Percentiles rank a stretch among this genome's conserved stretches.
These are phyloP conservation scores for Proliferodiscus dingleyae DNA, from an alignment of 2,329 filamentous ascomycete genomes.

Conservation along the genomic window DNA sequence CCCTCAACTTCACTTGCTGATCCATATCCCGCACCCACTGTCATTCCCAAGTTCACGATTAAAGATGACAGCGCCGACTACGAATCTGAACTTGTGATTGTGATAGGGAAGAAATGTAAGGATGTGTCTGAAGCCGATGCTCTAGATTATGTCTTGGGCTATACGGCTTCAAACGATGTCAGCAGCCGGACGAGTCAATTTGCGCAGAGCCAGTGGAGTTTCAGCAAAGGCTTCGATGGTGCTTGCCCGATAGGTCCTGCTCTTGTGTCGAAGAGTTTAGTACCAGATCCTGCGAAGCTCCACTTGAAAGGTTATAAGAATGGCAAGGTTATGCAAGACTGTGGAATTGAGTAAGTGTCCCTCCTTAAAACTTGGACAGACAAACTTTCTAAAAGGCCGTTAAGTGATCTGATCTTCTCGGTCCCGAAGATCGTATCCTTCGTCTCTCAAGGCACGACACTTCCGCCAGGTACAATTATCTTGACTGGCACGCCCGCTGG, in stretches of 20 bases:
- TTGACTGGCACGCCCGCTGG: conserved; percentile 13
- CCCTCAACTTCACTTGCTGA: conserved; percentile 22
- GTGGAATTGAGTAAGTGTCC: conserved; percentile 35
- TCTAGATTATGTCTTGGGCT: conserved; percentile 48
- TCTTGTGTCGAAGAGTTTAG: conserved; percentile 40
- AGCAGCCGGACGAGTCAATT: conserved; percentile 47
- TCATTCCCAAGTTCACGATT: conserved; percentile 42
- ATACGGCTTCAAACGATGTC: conserved; percentile 53
- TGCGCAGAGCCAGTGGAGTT: conserved; percentile 45
- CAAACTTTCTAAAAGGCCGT: too few species aligned
- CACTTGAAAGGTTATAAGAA: conserved; percentile 44
- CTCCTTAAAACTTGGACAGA: too few species aligned
- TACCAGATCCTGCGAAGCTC: conserved; percentile 40
- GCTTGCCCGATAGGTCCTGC: conserved; percentile 46
- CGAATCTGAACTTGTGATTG: conserved; percentile 46
- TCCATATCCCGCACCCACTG: conserved; percentile 33
- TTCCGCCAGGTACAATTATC: conserved; percentile 12
- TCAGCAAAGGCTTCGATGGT: conserved; percentile 46
- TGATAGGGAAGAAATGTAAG: conserved; percentile 43
- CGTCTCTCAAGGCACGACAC: conserved; percentile 25
- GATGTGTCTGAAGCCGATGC: conserved; percentile 44
- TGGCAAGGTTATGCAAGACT: conserved; percentile 41
- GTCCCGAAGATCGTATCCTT: too few species aligned
- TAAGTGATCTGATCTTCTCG: too few species aligned
- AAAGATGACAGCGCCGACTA: conserved; percentile 37